Percentiles rank a stretch among this genome's conserved stretches.
Conservation (phyloP, 2,329 filamentous ascomycete genomes). For the Colletotrichum sp. region DNA sequence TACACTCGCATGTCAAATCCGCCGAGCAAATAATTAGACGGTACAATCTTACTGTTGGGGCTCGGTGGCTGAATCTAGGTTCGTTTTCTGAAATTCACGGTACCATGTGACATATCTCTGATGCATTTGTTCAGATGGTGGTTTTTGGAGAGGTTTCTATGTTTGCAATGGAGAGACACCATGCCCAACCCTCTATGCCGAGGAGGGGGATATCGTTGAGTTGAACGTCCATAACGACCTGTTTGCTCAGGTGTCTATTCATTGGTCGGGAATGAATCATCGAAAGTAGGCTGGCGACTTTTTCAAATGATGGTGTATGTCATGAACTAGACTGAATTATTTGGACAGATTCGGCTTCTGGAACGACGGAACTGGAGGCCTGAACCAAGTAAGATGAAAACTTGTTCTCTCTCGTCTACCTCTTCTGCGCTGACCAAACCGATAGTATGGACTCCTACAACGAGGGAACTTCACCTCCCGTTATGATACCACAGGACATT, state of each 20-base stretch:
- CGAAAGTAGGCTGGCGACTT: neutral
- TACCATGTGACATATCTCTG: neutral
- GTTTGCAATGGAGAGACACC: conserved; percentile 4
- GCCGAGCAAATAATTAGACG: neutral
- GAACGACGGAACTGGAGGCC: conserved; percentile 2
- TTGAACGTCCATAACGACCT: conserved; percentile 5
- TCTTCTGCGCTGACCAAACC: neutral
- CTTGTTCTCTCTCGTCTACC: accelerated
- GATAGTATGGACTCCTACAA: neutral
- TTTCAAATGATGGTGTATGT: accelerated
- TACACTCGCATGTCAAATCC: accelerated
- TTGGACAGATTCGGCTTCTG: neutral
- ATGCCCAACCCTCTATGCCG: neutral
- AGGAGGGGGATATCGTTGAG: conserved; percentile 2
- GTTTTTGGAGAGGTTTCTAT: neutral
- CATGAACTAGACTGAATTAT: neutral
- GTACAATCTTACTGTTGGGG: neutral
- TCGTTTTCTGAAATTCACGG: neutral
- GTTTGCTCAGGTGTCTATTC: neutral
- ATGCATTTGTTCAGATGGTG: neutral
- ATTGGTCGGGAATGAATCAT: conserved; percentile 7
- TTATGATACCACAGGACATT: conserved; percentile 1
- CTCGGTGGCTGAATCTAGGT: conserved; percentile 6
- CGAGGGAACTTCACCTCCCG: neutral
- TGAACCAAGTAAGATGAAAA: neutral